phyloP scores from a whole-genome alignment of 176 grass and related monocot genomes.

The Aegilops speltoides region DNA sequence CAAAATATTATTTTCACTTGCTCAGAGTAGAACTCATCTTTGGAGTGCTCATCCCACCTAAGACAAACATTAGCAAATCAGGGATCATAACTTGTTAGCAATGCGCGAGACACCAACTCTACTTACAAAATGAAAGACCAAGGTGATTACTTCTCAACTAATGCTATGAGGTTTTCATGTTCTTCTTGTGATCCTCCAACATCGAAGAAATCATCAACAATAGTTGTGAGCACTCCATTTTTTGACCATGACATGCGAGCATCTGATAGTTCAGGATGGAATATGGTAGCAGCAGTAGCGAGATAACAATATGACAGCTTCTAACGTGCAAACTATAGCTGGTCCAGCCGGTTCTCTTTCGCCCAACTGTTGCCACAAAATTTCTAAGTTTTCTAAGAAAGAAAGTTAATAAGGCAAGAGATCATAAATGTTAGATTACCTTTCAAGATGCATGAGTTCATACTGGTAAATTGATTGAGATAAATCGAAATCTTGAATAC shows the following conservation, averaged over 20 bases:
- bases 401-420: neutral
- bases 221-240: slow-evolving; percentile 63
- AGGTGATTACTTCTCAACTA: slow-evolving; percentile 57
- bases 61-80: neutral
- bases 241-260: slow-evolving; percentile 61
- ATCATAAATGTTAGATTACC: slow-evolving; percentile 17
- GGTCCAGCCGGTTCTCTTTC: slow-evolving; percentile 59
- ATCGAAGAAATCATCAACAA: slow-evolving; percentile 85
- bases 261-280: slow-evolving; percentile 48
- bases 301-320: slow-evolving; percentile 68
- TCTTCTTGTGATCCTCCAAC: slow-evolving; percentile 74
- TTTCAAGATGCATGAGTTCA: slow-evolving; percentile 63
- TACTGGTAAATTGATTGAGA: slow-evolving; percentile 50
- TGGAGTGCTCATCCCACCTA: slow-evolving; percentile 65
- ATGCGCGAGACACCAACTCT: too few relatives aligned
- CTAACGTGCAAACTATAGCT: slow-evolving; percentile 68
- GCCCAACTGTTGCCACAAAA: slow-evolving; percentile 48
- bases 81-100: neutral
- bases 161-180: slow-evolving; percentile 46
- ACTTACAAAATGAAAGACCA: neutral
- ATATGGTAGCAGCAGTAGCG: slow-evolving; percentile 64
- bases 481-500: slow-evolving; percentile 39
- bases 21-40: slow-evolving; percentile 51
- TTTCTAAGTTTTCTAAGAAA: neutral
- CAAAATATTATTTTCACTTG: slow-evolving; percentile 72